Evolutionary conservation across 2,329 filamentous ascomycete species (phyloP).

Genomic region (Elsinoe necatrix): DNA sequence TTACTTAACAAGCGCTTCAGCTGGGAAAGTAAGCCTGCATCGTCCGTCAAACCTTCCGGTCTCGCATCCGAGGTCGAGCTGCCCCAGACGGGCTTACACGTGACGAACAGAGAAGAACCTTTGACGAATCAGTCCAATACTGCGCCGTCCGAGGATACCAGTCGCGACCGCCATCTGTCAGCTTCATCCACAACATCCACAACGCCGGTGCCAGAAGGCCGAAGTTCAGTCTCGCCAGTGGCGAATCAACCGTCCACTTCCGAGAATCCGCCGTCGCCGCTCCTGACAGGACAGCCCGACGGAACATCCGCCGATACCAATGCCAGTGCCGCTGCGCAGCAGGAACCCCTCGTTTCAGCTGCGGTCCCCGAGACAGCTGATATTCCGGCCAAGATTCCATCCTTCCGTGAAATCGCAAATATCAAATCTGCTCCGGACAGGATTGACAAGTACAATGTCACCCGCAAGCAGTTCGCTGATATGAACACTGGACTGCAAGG

Average conservation of each 20-base stretch:
- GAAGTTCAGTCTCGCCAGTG: not conserved
- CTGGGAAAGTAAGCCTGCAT: slow-evolving; percentile 27
- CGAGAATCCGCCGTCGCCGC: not conserved
- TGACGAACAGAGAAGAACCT: slow-evolving; percentile 34
- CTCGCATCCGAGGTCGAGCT: slow-evolving; percentile 9
- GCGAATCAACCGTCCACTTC: not conserved
- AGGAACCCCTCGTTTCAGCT: not conserved
- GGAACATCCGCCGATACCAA: slow-evolving; percentile 7
- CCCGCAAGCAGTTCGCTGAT: slow-evolving; percentile 59
- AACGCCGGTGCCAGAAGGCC: not conserved
- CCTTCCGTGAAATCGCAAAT: slow-evolving; percentile 70
- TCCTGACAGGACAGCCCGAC: slow-evolving; percentile 15
- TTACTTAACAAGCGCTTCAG: slow-evolving; percentile 31
- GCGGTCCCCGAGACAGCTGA: not conserved
- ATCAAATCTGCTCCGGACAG: slow-evolving; percentile 59
- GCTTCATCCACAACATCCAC: not conserved
- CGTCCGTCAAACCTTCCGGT: not conserved
- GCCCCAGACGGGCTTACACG: slow-evolving; percentile 30
- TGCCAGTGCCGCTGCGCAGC: not conserved
- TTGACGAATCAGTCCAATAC: not conserved
- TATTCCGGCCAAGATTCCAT: slow-evolving; percentile 37
- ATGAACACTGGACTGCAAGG: slow-evolving; percentile 66
- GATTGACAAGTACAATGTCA: slow-evolving; percentile 64
- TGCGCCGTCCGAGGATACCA: not conserved
- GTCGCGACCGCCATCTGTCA: not conserved